Evolutionary conservation across 2,329 filamentous ascomycete genomes (phyloP).

Genomic region (Atkinsonella hypoxylon): DNA sequence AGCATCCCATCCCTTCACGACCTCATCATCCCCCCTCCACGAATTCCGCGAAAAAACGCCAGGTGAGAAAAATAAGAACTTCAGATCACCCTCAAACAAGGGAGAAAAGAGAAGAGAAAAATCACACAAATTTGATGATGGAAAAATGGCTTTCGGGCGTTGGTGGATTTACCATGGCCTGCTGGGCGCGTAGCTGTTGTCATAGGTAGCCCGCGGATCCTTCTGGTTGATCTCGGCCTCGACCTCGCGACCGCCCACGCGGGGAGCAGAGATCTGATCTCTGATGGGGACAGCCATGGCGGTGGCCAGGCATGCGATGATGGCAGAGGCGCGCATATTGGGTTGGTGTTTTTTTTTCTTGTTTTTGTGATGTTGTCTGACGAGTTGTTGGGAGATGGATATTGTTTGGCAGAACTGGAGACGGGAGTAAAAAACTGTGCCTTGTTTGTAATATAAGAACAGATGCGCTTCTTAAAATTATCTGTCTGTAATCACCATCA

Average conservation of each 20-base stretch:
- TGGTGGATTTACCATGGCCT: neutral
- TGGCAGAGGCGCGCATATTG: conserved; percentile 3
- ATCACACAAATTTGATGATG: too few relatives aligned
- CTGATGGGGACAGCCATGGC: conserved; percentile 1
- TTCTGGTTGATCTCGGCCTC: neutral
- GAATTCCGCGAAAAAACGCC: neutral
- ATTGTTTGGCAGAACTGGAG: too few relatives aligned
- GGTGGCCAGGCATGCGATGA: conserved; percentile 4
- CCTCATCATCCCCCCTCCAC: too few relatives aligned
- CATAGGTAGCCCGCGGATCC: neutral
- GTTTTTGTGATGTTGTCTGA: neutral
- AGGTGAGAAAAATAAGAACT: neutral
- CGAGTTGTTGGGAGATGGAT: neutral
- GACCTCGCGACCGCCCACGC: neutral
- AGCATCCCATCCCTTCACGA: neutral
- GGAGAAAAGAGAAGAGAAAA: too few relatives aligned
- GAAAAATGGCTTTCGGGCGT: neutral
- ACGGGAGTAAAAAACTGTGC: neutral
- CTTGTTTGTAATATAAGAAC: neutral
- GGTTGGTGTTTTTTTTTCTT: neutral
- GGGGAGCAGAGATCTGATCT: conserved; percentile 3
- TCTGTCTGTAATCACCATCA: neutral
- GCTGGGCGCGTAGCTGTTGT: conserved; percentile 2
- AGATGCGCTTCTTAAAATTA: neutral
- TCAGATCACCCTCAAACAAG: too few relatives aligned